Evolutionary conservation across 78 protist genomes (phyloP).

Genomic region (Dictyostelium intermedium): DNA sequence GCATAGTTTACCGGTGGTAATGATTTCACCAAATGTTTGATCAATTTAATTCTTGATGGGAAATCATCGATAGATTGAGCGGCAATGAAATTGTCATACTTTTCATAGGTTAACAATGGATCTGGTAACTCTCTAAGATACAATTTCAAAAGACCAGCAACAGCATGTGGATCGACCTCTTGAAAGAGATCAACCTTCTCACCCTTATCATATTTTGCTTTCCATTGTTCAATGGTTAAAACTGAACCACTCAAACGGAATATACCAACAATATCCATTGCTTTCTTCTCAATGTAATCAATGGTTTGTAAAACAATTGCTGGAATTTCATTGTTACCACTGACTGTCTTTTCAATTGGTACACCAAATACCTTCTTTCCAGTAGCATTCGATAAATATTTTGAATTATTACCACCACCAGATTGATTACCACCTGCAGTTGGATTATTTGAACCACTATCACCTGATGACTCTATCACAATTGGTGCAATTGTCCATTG

Average conservation of each 20-base stretch:
- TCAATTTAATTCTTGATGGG: constrained; percentile 29
- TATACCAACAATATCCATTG: constrained; percentile 64
- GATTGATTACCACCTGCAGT: background rate
- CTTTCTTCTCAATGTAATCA: constrained; percentile 46
- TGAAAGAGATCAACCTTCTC: constrained; percentile 14
- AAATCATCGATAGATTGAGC: constrained; percentile 53
- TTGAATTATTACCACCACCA: background rate
- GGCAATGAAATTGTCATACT: constrained; percentile 70
- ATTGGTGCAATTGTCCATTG: constrained; percentile 47
- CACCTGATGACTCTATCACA: background rate
- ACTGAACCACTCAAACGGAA: constrained; percentile 42
- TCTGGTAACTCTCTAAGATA: constrained; percentile 83
- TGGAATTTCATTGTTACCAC: constrained; percentile 15
- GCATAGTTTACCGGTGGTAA: constrained; percentile 39
- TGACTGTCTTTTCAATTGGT: constrained; percentile 28
- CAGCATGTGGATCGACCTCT: constrained; percentile 63
- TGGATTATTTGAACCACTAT: background rate
- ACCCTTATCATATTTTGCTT: constrained; percentile 43
- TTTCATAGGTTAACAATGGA: constrained; percentile 82
- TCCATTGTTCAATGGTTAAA: constrained; percentile 37
- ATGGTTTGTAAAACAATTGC: constrained; percentile 31
- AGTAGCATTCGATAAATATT: background rate
- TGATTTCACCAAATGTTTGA: constrained; percentile 50
- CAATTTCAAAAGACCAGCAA: constrained; percentile 74
- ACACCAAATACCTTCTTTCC: constrained; percentile 38